Evolutionary conservation across 306 rosid species (phyloP).

Genomic region (Cyclanthera cordifolia): DNA sequence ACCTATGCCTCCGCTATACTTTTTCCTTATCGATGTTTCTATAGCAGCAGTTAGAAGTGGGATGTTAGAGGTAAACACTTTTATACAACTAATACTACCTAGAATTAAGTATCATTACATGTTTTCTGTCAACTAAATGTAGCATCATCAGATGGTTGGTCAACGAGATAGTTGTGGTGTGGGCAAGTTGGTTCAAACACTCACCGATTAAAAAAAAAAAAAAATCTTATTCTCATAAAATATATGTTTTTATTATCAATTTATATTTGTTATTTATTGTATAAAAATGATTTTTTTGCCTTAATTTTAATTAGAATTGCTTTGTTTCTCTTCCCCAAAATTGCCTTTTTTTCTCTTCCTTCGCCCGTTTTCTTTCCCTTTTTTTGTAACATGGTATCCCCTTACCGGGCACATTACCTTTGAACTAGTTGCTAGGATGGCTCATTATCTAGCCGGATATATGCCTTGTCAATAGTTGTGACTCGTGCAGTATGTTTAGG

Average conservation of each 20-base stretch:
- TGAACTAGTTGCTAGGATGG: not conserved
- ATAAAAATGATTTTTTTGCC: not conserved
- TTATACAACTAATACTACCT: not conserved
- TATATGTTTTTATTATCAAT: not conserved
- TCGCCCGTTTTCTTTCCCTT: not conserved
- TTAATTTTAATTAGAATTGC: not conserved
- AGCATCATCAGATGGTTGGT: no score
- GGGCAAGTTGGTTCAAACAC: no score
- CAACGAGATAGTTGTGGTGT: no score
- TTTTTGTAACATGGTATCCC: not conserved
- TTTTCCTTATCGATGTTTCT: slow-evolving; percentile 93
- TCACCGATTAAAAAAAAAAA: no score
- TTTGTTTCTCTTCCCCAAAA: not conserved
- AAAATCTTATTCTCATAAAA: not conserved
- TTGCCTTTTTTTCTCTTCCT: not conserved
- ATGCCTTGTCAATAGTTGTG: not conserved
- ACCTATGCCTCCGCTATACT: slow-evolving; percentile 96
- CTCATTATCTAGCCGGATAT: not conserved
- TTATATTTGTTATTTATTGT: not conserved
- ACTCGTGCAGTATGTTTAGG: not conserved
- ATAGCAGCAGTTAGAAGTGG: slow-evolving; percentile 95
- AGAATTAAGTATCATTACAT: no score
- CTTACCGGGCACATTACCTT: not conserved
- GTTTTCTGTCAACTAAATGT: no score
- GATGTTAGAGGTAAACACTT: slow-evolving; percentile 73